Conservation (phyloP, 1,139 yeast species). For the Blastobotrys arbuscula region DNA sequence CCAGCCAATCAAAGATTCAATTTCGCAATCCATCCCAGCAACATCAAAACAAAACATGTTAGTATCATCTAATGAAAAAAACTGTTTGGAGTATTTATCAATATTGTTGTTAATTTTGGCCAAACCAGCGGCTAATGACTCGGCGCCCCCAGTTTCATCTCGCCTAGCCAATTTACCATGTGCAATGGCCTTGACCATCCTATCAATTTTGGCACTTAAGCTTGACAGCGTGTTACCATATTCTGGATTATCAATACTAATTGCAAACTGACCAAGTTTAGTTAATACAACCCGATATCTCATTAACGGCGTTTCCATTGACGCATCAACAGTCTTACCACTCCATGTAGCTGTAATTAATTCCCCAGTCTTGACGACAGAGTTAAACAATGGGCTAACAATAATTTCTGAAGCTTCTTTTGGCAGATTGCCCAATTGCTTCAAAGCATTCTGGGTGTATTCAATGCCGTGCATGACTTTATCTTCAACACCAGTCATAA, state of each 20-base stretch:
- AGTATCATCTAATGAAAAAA: not conserved
- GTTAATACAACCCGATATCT: not conserved
- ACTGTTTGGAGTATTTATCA: not conserved
- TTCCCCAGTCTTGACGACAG: not conserved
- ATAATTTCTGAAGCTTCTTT: not conserved
- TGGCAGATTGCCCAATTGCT: not conserved
- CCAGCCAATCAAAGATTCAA: not conserved
- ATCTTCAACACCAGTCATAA: not conserved
- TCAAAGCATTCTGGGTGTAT: not conserved
- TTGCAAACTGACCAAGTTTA: not conserved
- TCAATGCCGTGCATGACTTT: not conserved
- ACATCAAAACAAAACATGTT: not conserved
- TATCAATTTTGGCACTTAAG: slow-evolving; percentile 1
- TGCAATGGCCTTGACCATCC: not conserved
- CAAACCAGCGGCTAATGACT: not conserved
- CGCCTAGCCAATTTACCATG: not conserved
- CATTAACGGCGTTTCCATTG: not conserved
- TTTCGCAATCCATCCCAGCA: not conserved
- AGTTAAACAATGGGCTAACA: slow-evolving; percentile 2
- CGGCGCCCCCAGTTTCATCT: not conserved
- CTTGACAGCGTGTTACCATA: not conserved
- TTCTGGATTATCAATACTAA: not conserved
- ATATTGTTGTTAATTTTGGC: not conserved
- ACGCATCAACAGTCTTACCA: not conserved
- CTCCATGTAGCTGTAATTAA: slow-evolving; percentile 7